Conservation (phyloP, 2,329 filamentous ascomycete genomes). For the Penicillium palitans region DNA sequence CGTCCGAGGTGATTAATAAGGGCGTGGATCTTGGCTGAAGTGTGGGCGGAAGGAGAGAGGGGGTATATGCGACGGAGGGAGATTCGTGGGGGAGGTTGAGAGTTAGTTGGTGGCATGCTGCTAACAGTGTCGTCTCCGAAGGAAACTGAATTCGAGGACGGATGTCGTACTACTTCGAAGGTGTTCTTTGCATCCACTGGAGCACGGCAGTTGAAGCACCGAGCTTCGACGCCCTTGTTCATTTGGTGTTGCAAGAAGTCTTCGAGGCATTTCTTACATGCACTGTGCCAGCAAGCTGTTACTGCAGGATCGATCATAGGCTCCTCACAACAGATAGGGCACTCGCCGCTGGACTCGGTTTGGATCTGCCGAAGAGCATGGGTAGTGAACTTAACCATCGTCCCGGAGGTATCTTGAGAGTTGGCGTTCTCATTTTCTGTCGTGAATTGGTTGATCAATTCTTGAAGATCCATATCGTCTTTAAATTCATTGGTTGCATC, state of each 20-base stretch:
- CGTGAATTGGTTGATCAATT: slow-evolving; percentile 81
- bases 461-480: slow-evolving; percentile 93
- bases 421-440: slow-evolving; percentile 62
- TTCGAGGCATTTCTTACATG: slow-evolving; percentile 89
- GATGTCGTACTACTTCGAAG: slow-evolving; percentile 85
- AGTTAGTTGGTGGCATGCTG: slow-evolving; percentile 39
- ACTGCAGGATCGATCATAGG: slow-evolving; percentile 94
- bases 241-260: slow-evolving; percentile 86
- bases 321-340: slow-evolving; percentile 91
- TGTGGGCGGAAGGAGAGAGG: slow-evolving; percentile 58
- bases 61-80: slow-evolving; percentile 62
- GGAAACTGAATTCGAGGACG: slow-evolving; percentile 45
- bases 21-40: slow-evolving; percentile 81
- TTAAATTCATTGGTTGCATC: slow-evolving; percentile 79
- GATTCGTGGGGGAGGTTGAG: slow-evolving; percentile 51
- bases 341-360: slow-evolving; percentile 83
- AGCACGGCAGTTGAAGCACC: slow-evolving; percentile 89
- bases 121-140: slow-evolving; percentile 46
- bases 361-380: slow-evolving; percentile 90
- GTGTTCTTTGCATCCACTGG: slow-evolving; percentile 78
- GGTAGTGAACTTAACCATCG: slow-evolving; percentile 74
- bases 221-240: slow-evolving; percentile 70
- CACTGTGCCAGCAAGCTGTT: slow-evolving; percentile 96
- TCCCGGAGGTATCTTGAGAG: slow-evolving; percentile 47
- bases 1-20: slow-evolving; percentile 73